A percentile compares a stretch with the other conserved stretches of the same genome.
phyloP scores from a whole-genome alignment of 148 eudicot genomes.

The Diospyros lotus region DNA sequence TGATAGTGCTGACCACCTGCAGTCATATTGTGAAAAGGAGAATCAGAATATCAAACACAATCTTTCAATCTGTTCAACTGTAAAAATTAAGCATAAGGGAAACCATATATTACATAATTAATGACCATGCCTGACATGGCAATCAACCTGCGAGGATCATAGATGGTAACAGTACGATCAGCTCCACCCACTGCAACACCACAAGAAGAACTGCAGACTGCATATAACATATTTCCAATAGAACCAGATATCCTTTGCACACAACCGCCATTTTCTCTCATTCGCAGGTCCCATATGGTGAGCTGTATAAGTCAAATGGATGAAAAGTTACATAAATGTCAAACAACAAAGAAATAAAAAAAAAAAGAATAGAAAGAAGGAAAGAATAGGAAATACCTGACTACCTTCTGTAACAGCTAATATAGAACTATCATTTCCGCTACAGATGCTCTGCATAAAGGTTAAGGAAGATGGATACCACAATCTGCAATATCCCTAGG shows the following conservation, averaged over 20 bases:
- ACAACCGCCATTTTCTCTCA: conserved; percentile 80
- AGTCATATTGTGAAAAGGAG: not conserved
- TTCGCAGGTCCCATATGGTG: conserved; percentile 65
- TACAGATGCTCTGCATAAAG: conserved; percentile 32
- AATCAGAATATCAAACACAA: conserved; percentile 2
- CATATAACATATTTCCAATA: conserved; percentile 54
- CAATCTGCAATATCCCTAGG: conserved; percentile 38
- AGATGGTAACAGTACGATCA: conserved; percentile 62
- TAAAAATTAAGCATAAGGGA: not conserved
- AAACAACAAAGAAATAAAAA: conserved; percentile 3
- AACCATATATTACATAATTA: not conserved
- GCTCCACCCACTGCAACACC: conserved; percentile 74
- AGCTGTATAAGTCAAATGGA: conserved; percentile 34
- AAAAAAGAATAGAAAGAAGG: not conserved
- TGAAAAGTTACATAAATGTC: not conserved
- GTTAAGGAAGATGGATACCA: conserved; percentile 60
- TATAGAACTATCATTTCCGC: conserved; percentile 44
- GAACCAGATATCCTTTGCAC: conserved; percentile 55
- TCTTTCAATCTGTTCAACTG: not conserved
- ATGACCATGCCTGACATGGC: not conserved
- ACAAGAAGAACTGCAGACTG: conserved; percentile 45
- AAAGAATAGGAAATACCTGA: conserved; percentile 36
- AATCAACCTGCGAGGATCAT: conserved; percentile 72
- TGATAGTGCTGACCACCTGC: conserved; percentile 61
- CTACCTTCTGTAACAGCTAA: conserved; percentile 66